phyloP scores from a whole-genome alignment of 2,329 filamentous ascomycete species.

The Ophiosphaerella korrae region DNA sequence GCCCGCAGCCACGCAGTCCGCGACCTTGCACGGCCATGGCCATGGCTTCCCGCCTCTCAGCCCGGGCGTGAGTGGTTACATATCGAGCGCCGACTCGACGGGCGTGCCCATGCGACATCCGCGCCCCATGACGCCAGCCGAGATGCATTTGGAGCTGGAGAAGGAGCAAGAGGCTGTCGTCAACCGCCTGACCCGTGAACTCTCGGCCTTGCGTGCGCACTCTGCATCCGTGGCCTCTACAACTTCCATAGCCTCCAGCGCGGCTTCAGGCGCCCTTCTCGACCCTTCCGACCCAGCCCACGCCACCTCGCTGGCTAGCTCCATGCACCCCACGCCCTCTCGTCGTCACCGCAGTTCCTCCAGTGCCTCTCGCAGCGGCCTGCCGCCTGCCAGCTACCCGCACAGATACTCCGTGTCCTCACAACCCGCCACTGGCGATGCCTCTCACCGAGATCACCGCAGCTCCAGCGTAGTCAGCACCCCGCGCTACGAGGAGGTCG shows the following conservation, averaged over 20 bases:
- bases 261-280: slow-evolving; percentile 55
- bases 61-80: slow-evolving; percentile 32
- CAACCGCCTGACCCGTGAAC: slow-evolving; percentile 88
- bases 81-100: slow-evolving; percentile 43
- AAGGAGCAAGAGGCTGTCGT: slow-evolving; percentile 96
- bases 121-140: slow-evolving; percentile 82
- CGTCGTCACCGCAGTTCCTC: slow-evolving; percentile 63
- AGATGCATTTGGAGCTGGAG: slow-evolving; percentile 87
- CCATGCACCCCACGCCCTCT: slow-evolving; percentile 59
- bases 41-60: slow-evolving; percentile 45
- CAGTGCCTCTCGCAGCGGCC: slow-evolving; percentile 52
- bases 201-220: slow-evolving; percentile 77
- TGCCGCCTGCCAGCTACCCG: slow-evolving; percentile 28
- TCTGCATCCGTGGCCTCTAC: slow-evolving; percentile 68
- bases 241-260: slow-evolving; percentile 51
- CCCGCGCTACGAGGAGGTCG: slow-evolving; percentile 50
- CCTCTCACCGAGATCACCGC: slow-evolving; percentile 27
- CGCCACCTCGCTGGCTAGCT: slow-evolving; percentile 51
- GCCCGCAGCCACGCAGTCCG: slow-evolving; percentile 18
- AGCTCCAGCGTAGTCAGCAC: slow-evolving; percentile 45
- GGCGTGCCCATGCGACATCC: slow-evolving; percentile 81
- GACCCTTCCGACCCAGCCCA: slow-evolving; percentile 54
- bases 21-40: slow-evolving; percentile 35
- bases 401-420: slow-evolving; percentile 42
- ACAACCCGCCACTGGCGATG: slow-evolving; percentile 31